Evolutionary conservation across 352 stramenopile species (phyloP), one percentile per base, ranked within the genome.

Genomic region (Nannochloropsis limnetica): DNA sequence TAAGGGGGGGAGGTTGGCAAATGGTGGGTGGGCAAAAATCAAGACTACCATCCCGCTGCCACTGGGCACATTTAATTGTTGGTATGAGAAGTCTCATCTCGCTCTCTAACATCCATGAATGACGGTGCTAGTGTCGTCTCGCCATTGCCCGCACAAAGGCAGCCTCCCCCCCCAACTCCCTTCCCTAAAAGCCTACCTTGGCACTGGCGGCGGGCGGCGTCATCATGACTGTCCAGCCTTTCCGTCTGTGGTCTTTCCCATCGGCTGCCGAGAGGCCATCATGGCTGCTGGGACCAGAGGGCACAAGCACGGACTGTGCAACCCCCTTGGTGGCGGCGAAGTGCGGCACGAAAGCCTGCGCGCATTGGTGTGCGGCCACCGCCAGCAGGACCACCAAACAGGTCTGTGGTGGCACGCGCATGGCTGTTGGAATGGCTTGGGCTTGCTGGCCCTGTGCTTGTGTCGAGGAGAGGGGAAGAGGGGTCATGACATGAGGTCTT

Each of bases 301-400:
- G 8, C 2, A 1, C 17, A 49, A 1, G 37, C 37, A 49, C 1
- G 37, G 1, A 49, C 17, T 6, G 37, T 14, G 37, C 37, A 20
- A 20, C n/a, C n/a, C 61, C 61, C 61, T 74, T 74, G 37, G 37
- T 49, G 37, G 37, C 2, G 37, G 37, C 37, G 61, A 74, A 74
- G 61, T 29, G 61, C n/a, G 61, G 61, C 61, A 74, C 61, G 61
- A 74, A 74, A 31, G 61, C 61, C 15, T 74, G 61, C 61, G 25
- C 61, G 25, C 61, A 31, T 9, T 74, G 61, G n/a, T 74, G n/a
- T 25, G 61, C 61, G 61, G 25, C 61, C n/a, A 74, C 11, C 61
- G 25, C 61, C n/a, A 74, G 61, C 61, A 74, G 61, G n/a, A 27
- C 61, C 9, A 74, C 8, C 5, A 74, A 29, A 22, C 25, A 74